Evolutionary conservation across 441 rosid genomes (phyloP).

Genomic region (Erysimum cheiri): DNA sequence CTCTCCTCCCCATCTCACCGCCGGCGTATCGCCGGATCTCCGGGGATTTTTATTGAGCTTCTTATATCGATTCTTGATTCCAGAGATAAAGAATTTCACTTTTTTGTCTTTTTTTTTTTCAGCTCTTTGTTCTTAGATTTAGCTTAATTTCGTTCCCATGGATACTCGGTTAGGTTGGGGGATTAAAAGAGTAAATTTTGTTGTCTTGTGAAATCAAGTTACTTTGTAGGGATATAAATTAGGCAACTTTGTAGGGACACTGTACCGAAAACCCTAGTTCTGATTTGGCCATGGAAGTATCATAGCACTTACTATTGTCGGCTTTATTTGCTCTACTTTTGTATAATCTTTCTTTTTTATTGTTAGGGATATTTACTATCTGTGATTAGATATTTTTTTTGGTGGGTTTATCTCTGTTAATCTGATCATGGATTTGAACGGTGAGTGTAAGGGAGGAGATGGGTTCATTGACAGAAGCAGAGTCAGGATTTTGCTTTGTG

Average conservation of each 20-base stretch:
- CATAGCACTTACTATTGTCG: constrained; percentile 40
- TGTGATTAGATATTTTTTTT: constrained; percentile 21
- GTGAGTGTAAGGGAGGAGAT: constrained; percentile 60
- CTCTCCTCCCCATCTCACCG: constrained; percentile 20
- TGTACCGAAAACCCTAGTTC: constrained; percentile 32
- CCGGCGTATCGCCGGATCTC: constrained; percentile 41
- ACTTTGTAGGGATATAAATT: constrained; percentile 29
- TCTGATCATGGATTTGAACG: constrained; percentile 61
- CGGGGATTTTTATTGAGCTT: constrained; percentile 25
- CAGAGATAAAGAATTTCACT: constrained; percentile 1
- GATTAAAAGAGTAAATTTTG: constrained; percentile 30
- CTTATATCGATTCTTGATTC: constrained; percentile 16
- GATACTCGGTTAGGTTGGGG: constrained; percentile 23
- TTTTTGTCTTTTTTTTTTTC: background rate
- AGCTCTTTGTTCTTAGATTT: constrained; percentile 22
- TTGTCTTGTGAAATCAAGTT: constrained; percentile 20
- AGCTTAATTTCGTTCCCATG: constrained; percentile 24
- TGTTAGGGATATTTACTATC: constrained; percentile 15
- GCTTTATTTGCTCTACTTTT: constrained; percentile 24
- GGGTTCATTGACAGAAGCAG: constrained; percentile 91
- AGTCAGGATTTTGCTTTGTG: constrained; percentile 95
- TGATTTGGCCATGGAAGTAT: constrained; percentile 49
- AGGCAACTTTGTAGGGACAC: constrained; percentile 36
- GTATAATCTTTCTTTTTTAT: background rate
- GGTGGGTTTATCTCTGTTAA: constrained; percentile 31